Percentiles rank a stretch among this genome's conserved stretches.
Conservation (phyloP, 306 rosid genomes). For the Rosa chinensis region DNA sequence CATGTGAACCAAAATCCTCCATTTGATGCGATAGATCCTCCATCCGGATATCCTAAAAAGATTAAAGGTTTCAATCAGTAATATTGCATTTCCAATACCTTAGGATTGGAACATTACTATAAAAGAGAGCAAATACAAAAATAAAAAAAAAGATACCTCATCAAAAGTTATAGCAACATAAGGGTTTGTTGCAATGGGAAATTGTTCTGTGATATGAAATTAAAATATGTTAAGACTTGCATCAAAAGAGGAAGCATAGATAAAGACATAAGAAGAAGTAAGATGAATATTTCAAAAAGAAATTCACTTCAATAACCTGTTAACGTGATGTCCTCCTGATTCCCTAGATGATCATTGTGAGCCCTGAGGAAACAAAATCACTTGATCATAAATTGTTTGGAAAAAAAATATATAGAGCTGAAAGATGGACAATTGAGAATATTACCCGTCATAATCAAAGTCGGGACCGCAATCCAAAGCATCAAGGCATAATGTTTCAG, state of each 20-base stretch:
- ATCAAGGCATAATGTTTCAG: slow-evolving; percentile 67
- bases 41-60: slow-evolving; percentile 48
- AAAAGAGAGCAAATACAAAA: neutral
- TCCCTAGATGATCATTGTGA: slow-evolving; percentile 48
- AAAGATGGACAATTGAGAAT: neutral
- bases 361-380: slow-evolving; percentile 40
- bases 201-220: slow-evolving; percentile 51
- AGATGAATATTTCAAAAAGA: neutral
- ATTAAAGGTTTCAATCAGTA: slow-evolving; percentile 10
- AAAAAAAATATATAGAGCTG: neutral
- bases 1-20: slow-evolving; percentile 35
- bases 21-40: slow-evolving; percentile 29
- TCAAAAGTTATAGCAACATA: slow-evolving; percentile 59
- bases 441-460: slow-evolving; percentile 41
- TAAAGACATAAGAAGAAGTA: neutral
- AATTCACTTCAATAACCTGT: slow-evolving; percentile 40
- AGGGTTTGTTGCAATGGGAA: slow-evolving; percentile 38
- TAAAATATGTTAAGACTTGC: slow-evolving; percentile 2
- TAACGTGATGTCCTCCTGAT: slow-evolving; percentile 70
- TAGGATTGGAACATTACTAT: slow-evolving; percentile 6
- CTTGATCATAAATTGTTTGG: neutral
- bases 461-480: slow-evolving; percentile 43
- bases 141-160: slow-evolving; percentile 47
- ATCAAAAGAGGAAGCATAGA: slow-evolving; percentile 1
- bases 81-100: slow-evolving; percentile 15